These are phyloP conservation scores for Iodosphaeria phyllophila DNA, from an alignment of 2,329 filamentous ascomycete genomes.

Conservation along the genomic window DNA sequence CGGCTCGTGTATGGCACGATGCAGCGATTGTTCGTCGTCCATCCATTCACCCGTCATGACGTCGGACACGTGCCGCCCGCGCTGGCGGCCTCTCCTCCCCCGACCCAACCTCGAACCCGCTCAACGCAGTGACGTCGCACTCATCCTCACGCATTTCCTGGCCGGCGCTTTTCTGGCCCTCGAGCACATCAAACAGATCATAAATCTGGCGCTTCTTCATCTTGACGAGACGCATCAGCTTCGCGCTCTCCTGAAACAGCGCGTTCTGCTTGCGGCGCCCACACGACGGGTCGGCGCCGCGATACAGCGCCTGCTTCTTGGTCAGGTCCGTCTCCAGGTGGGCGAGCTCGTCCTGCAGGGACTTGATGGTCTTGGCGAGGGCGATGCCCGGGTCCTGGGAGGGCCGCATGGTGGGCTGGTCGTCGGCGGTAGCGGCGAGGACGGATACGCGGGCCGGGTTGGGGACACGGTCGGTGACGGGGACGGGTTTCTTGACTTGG, in stretches of 20 bases:
- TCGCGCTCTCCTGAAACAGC: constrained; percentile 41
- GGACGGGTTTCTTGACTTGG: constrained; percentile 42
- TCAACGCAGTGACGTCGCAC: constrained; percentile 43
- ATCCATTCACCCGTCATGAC: no score
- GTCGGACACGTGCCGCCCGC: no score
- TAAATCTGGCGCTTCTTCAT: constrained; percentile 67
- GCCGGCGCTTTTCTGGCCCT: constrained; percentile 53
- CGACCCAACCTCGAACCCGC: no score
- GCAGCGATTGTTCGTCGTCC: no score
- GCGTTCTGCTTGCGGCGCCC: constrained; percentile 44
- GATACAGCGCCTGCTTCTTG: constrained; percentile 41
- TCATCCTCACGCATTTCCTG: constrained; percentile 43
- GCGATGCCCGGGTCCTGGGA: constrained; percentile 52
- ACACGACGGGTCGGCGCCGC: constrained; percentile 45
- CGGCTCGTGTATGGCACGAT: no score
- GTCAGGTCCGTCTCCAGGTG: constrained; percentile 58
- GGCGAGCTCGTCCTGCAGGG: constrained; percentile 58
- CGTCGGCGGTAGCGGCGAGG: constrained; percentile 4
- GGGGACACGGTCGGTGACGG: constrained; percentile 42
- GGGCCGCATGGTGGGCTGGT: constrained; percentile 40
- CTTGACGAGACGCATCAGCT: constrained; percentile 44
- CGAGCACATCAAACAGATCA: constrained; percentile 64
- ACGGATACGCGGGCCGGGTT: no score
- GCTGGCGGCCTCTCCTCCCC: no score
- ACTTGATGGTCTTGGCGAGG: constrained; percentile 68